Evolutionary conservation across 2,329 filamentous ascomycete genomes (phyloP), one percentile per base, ranked within the genome.

Genomic region (Fusarium virguliforme): DNA sequence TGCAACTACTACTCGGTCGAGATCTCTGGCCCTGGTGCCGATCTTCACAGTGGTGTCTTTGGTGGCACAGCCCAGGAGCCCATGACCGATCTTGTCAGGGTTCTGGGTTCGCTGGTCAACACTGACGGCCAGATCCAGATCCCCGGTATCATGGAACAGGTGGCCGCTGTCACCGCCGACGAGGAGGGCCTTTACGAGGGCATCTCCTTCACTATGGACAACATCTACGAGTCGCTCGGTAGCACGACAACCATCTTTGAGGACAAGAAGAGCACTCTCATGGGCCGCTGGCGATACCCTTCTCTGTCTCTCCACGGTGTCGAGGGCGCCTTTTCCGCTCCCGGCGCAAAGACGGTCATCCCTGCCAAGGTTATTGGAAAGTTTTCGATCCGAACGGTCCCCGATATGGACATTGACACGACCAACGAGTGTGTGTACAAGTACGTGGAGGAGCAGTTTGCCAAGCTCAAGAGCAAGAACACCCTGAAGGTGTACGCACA

Each of bases 1-100:
- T 97, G 94, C 90, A 98, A 97, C 86, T 99, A 99, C 88, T 99
- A 98, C 86, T 93, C 92, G 58, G 84, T 99, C 74, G 93, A 96
- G 83, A 86, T 99, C 71, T 94, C 92, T 8, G 96, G 96, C 1
- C 96, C 96, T 10, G 96, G 91, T 41, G 93, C 95, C 74, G 96
- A 99, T 81, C 87, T 99, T 69, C 96, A 99, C 87, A 97, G 93
- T 77, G 96, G 96, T 81, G 95, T 99, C 43, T 99, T 98, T 79
- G 96, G 96, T 74, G 96, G 96, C 73, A 95, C 95, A 54, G 94
- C 94, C 8, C 95, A 98, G 81, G 96, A 99, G 86, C 96, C 96
- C 72, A 99, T 99, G 96, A 98, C 95, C 18, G 96, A 99, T 80
- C 85, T 99, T 57, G 90, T 96, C 65, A 90, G 91, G 68, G 85